Base-by-base conservation (phyloP, 495 filamentous ascomycete species). In the Penicillium malachiteum region DNA sequence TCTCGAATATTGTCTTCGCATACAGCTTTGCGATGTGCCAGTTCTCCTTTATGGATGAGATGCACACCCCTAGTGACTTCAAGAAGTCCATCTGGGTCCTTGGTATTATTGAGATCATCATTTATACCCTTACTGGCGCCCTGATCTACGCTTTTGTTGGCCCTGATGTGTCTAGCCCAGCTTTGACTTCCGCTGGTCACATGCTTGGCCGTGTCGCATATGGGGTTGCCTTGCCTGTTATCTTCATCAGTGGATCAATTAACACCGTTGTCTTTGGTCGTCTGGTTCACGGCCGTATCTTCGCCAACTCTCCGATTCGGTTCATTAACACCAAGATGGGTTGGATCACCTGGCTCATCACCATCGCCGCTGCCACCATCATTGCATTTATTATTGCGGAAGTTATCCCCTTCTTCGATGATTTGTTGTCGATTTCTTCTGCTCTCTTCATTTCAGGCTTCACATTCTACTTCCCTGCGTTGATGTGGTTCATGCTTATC, bases 11-110 rank as follows among this genome's bases (percentile, higher is more conserved):
- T 44, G 76, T 87, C 52, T 87, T 91, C 60, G 86, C 87, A 40
- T 75, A 73, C 75, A 72, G 71, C 52, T 88, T 82, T 64, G 87
- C 72, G 65, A 87, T 80, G 67, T 87, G 72, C 77, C 86, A 76
- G 78, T 88, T 90, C 71, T 80, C 75, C 41, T 87, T 91, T 67
- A 87, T 88, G 75, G 80, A 84, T 51, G 87, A 91, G 68, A 87
- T 91, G 81, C 84, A 86, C 65, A 84, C 84, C 1, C 87, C 86
- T 0, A 57, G 61, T 31, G 83, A 88, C 60, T 88, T 78, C 56
- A 65, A 73, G 52, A 87, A 87, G 71, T 80, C 86, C 3, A 80
- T 89, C 55, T 77, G 76, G 59, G 58, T 78, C 18, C 79, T 87
- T 1, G 84, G 85, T 41, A 55, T 79, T 52, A 80, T 79, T 12